Evolutionary conservation across 331 rosid genomes (phyloP).

Genomic region (Acacia concinna): DNA sequence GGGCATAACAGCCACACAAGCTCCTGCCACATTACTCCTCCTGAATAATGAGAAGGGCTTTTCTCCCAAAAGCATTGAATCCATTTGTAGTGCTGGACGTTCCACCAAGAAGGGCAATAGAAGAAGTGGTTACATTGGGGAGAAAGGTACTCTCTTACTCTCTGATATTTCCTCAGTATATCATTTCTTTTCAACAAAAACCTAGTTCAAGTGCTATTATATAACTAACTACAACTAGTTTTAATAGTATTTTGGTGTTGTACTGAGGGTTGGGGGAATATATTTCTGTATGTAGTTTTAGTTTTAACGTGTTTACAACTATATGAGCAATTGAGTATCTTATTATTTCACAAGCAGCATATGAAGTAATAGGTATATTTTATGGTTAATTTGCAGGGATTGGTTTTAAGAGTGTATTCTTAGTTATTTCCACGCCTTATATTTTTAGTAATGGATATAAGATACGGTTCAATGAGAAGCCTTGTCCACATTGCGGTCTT

Average conservation of each 20-base stretch:
- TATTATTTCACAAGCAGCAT: background rate
- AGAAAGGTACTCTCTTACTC: constrained; percentile 55
- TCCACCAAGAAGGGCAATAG: constrained; percentile 78
- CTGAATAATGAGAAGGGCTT: constrained; percentile 83
- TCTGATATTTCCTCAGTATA: background rate
- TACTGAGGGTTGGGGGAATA: background rate
- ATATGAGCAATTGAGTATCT: background rate
- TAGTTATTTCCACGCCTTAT: constrained; percentile 63
- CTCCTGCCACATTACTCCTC: constrained; percentile 60
- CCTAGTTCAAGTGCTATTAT: background rate
- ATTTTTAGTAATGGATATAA: constrained; percentile 81
- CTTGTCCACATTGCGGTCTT: constrained; percentile 64
- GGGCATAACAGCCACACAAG: constrained; percentile 71
- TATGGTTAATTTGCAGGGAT: constrained; percentile 55
- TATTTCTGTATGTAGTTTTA: background rate
- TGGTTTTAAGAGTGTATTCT: constrained; percentile 89
- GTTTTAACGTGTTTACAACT: background rate
- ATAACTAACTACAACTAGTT: no score
- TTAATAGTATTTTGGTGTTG: background rate
- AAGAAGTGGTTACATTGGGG: constrained; percentile 70
- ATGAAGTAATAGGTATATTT: background rate
- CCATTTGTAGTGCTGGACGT: constrained; percentile 77
- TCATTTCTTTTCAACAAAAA: background rate
- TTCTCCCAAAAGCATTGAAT: constrained; percentile 59
- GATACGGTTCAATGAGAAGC: constrained; percentile 66